Conservation (phyloP, 371 early-diverging fungal genomes). For the Aphelidium insulamus region DNA sequence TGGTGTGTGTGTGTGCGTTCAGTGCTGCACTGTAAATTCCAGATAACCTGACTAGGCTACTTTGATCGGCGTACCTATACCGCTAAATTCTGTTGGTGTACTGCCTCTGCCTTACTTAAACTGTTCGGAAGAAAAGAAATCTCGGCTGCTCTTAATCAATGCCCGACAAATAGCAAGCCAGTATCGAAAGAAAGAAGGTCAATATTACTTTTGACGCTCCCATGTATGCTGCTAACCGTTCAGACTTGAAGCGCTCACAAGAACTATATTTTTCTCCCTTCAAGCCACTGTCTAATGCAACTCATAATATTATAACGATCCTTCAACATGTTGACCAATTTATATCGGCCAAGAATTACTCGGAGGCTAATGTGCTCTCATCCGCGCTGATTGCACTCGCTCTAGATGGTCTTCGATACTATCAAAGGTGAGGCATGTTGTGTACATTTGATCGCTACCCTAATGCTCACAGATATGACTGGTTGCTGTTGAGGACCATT, state of each 20-base stretch:
- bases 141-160: constrained; percentile 48
- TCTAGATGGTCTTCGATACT: constrained; percentile 70
- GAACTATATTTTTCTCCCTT: constrained; percentile 62
- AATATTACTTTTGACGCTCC: constrained; percentile 1
- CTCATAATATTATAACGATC: constrained; percentile 19
- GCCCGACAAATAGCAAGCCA: constrained; percentile 64
- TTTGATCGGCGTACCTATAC: constrained; percentile 57
- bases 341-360: constrained; percentile 30
- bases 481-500: constrained; percentile 64
- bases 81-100: constrained; percentile 79
- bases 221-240: neutral
- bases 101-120: constrained; percentile 55
- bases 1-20: constrained; percentile 20
- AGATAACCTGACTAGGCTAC: too few species aligned
- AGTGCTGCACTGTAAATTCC: neutral
- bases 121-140: constrained; percentile 35
- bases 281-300: constrained; percentile 20
- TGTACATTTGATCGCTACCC: neutral
- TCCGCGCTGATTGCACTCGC: constrained; percentile 28
- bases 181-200: constrained; percentile 51
- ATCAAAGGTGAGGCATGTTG: constrained; percentile 37
- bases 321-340: constrained; percentile 28
- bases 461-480: constrained; percentile 42
- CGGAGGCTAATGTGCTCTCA: constrained; percentile 36
- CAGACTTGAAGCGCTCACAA: constrained; percentile 39